Base-by-base conservation (phyloP, 2,329 filamentous ascomycete species). In the Aspergillus vadensis region DNA sequence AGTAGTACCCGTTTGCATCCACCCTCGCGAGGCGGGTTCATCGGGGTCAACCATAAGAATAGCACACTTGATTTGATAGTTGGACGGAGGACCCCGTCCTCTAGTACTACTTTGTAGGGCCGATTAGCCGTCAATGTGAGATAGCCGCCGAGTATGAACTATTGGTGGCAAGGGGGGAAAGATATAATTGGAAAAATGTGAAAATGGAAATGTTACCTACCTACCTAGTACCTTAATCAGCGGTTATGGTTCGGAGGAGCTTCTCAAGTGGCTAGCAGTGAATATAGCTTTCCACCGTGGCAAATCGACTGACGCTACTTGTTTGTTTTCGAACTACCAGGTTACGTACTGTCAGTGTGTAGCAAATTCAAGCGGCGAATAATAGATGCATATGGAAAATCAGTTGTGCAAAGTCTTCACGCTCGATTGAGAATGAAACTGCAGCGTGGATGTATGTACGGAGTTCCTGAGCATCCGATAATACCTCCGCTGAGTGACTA, bases 161-260 rank as follows among this genome's bases (percentile, higher is more conserved):
- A 30, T 32, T 41, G 27, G 53, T 55, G 53, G 53, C 53, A 55
- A 55, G 39, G 53, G 53, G 27, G 30, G 25, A 23, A 7, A 21
- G 39, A 36, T 27, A 32, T 32, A 53, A 39, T 39, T 50, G 47
- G 47, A 50, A 50, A 51, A 38, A 52, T 25, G 36, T 55, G 47
- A 44, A 55, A 55, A 44, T 55, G 53, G 53, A 36, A 55, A 47
- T 44, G 25, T 21, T 44, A n/a, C 27, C 53, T 30, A 19, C 32
- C 36, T 38, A 23, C 30, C 30, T 52, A 32, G n/a, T 51, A 36
- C 39, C 41, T 55, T 55, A 55, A 23, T 55, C 53, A 55, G 39
- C 52, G 25, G 39, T 15, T n/a, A 27, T 55, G 38, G 38, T 38
- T 27, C 21, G 52, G 27, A 39, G 50, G n/a, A 41, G 50, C 30